These are phyloP conservation scores for Cercospora sp. DNA, from an alignment of 2,329 filamentous ascomycete species.

Conservation along the genomic window DNA sequence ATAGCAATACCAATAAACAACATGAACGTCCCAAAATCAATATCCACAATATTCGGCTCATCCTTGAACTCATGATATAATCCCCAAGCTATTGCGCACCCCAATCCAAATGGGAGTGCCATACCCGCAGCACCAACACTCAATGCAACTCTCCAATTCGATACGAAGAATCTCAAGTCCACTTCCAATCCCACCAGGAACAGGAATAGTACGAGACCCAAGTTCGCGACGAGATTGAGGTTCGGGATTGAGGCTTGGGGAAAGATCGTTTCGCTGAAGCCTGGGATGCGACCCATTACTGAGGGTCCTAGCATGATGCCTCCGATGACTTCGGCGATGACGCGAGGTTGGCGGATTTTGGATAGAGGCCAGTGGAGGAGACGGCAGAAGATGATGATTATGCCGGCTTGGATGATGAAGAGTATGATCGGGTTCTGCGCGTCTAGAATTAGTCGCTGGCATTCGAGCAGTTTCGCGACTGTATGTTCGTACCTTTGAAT, in stretches of 20 bases:
- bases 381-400: conserved; percentile 75
- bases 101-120: conserved; percentile 78
- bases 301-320: conserved; percentile 83
- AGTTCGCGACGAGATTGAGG: conserved; percentile 74
- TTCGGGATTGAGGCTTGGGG: conserved; percentile 72
- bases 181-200: conserved; percentile 89
- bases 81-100: conserved; percentile 77
- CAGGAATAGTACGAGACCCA: conserved; percentile 80
- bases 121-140: conserved; percentile 79
- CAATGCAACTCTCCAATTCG: conserved; percentile 77
- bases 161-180: conserved; percentile 72
- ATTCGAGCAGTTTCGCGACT: too few species aligned
- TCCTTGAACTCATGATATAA: conserved; percentile 71
- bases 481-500: conserved; percentile 50
- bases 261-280: conserved; percentile 64
- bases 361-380: conserved; percentile 75
- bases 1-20: conserved; percentile 91
- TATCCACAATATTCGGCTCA: conserved; percentile 57
- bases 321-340: conserved; percentile 83
- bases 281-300: conserved; percentile 81
- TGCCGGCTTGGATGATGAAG: conserved; percentile 73
- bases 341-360: conserved; percentile 74
- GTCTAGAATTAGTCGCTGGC: too few species aligned
- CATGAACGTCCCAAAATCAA: conserved; percentile 63
- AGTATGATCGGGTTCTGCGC: conserved; percentile 66